These are phyloP conservation scores for Papiliotrema laurentii DNA, from an alignment of 1,284 basidiomycete species.

Conservation along the genomic window DNA sequence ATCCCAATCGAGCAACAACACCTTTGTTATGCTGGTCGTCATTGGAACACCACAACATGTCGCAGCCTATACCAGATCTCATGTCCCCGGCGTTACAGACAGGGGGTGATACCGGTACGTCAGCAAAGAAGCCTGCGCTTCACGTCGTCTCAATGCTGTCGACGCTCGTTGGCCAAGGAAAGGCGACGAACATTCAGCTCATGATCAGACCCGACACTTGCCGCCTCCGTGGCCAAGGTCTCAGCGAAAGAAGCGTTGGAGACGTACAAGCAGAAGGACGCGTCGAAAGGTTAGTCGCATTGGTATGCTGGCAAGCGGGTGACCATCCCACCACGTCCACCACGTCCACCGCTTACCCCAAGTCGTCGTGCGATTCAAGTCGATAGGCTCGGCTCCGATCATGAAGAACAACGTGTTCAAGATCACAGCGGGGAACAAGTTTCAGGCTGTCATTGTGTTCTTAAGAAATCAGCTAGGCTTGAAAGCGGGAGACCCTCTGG, in stretches of 20 bases:
- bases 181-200: too few relatives aligned
- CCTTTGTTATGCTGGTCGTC: too few relatives aligned
- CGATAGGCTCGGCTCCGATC: slow-evolving; percentile 95
- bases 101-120: slow-evolving; percentile 11
- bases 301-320: neutral
- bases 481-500: slow-evolving; percentile 82
- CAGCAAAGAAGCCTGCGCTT: neutral
- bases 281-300: slow-evolving; percentile 54
- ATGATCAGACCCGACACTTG: slow-evolving; percentile 6
- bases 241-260: slow-evolving; percentile 62
- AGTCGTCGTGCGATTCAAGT: slow-evolving; percentile 98
- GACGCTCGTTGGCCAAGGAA: too few relatives aligned
- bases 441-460: slow-evolving; percentile 93
- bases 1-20: too few relatives aligned
- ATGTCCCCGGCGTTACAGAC: slow-evolving; percentile 15
- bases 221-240: slow-evolving; percentile 33
- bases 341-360: slow-evolving; percentile 4
- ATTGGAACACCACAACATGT: too few relatives aligned
- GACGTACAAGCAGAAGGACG: slow-evolving; percentile 76
- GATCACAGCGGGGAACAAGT: slow-evolving; percentile 89
- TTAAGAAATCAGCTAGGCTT: slow-evolving; percentile 83
- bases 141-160: neutral
- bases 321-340: neutral
- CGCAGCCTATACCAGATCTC: slow-evolving; percentile 18
- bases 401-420: slow-evolving; percentile 99